These are phyloP conservation scores for Saccharum officinarum DNA, from an alignment of 176 grass and related monocot species.

Conservation along the genomic window DNA sequence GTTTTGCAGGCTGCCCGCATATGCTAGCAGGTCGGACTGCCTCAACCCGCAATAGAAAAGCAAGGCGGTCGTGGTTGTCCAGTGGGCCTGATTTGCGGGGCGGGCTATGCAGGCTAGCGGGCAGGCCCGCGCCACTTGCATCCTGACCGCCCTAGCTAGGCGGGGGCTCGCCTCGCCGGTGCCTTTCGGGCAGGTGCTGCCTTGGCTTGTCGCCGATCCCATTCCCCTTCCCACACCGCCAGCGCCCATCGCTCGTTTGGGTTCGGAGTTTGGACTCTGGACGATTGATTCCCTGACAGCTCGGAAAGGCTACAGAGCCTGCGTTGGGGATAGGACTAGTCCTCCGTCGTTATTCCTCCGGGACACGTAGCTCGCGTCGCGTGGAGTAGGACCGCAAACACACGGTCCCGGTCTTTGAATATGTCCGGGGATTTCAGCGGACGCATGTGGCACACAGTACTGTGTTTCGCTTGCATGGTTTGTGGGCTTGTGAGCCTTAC, in stretches of 20 bases:
- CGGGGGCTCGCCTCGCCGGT: background rate
- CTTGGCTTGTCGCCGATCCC: conserved; percentile 14
- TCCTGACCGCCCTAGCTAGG: background rate
- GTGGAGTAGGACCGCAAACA: background rate
- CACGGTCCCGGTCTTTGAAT: conserved; percentile 34
- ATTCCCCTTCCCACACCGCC: background rate
- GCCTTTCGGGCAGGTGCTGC: conserved; percentile 44
- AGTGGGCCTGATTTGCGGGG: too few relatives aligned
- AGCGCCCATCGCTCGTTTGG: background rate
- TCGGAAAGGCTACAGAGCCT: background rate
- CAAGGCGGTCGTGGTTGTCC: too few relatives aligned
- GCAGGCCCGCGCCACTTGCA: too few relatives aligned
- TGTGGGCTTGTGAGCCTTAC: too few relatives aligned
- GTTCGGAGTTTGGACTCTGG: too few relatives aligned
- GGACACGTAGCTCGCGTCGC: background rate
- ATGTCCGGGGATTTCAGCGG: conserved; percentile 18
- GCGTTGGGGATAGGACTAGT: background rate
- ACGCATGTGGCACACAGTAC: background rate
- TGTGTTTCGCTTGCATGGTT: background rate
- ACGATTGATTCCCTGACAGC: conserved; percentile 32
- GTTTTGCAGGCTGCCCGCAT: too few relatives aligned
- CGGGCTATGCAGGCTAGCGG: too few relatives aligned
- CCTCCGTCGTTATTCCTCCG: background rate
- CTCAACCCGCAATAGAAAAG: too few relatives aligned
- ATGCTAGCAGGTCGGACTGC: too few relatives aligned